Base-by-base conservation (phyloP, 2,329 filamentous ascomycete species). In the Plenodomus biglobosus region DNA sequence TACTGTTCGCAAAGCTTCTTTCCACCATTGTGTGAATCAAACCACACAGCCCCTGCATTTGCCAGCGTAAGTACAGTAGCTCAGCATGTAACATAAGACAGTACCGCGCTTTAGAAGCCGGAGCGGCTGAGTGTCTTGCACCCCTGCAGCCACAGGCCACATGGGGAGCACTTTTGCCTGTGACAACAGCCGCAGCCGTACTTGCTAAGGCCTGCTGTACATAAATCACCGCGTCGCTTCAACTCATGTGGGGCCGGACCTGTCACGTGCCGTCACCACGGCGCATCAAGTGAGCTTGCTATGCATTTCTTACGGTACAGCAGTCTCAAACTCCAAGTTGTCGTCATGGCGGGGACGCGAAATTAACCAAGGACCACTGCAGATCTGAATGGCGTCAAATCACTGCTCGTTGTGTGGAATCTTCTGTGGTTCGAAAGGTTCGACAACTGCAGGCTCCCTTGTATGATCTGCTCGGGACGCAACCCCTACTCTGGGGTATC, bases 321-420 rank as follows among this genome's bases (percentile, higher is more conserved):
- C 27, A 46, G 48, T 42, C 51, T 38, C 37, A 21, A 30, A 20
- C 30, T 32, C 36, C 15, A 11, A n/a, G 24, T 46, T 32, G 48
- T 64, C 64, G 57, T 65, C 61, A 62, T 62, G 44, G 57, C 53
- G 42, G 39, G 49, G 40, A 38, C 21, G 44, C 46, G 55, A 62
- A 56, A 61, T 64, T 62, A 64, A 46, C 19, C 27, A 44, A 65
- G 62, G 62, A 66, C 42, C 59, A 56, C 44, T 62, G 62, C 63
- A 64, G 63, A 52, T 61, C 60, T 53, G 54, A 59, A 59, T 57
- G 53, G 53, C 56, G 53, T 63, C 60, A 49, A 63, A 40, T 52
- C 52, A 62, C 62, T 52, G 62, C 54, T 60, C 44, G 27, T 15
- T 32, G 3, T 15, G 15, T n/a, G 27, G 15, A 15, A 15, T 3